phyloP scores from a whole-genome alignment of 176 grass and related monocot genomes.

The Olyra latifolia region DNA sequence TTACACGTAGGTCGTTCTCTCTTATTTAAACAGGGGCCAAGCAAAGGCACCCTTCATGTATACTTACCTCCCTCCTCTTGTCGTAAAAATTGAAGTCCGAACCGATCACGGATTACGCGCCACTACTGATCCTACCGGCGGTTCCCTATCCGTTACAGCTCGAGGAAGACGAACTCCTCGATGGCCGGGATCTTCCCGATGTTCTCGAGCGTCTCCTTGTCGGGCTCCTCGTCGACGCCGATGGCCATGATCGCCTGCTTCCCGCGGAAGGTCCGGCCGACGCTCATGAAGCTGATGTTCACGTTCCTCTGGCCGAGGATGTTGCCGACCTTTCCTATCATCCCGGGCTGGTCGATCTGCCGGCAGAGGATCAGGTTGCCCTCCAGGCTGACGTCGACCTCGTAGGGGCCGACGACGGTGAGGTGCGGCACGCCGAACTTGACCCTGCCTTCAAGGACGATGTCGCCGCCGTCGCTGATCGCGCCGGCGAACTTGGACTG shows the following conservation, averaged over 20 bases:
- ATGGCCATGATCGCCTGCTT: conserved; percentile 97
- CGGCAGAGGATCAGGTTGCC: conserved; percentile 89
- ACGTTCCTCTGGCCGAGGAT: conserved; percentile 78
- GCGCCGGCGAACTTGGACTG: conserved; percentile 77
- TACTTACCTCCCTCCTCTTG: conserved; percentile 14
- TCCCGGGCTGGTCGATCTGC: conserved; percentile 90
- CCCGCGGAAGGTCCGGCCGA: conserved; percentile 73
- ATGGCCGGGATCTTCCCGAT: conserved; percentile 70
- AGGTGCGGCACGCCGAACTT: conserved; percentile 83
- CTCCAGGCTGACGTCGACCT: conserved; percentile 88
- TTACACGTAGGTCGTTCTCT: background rate
- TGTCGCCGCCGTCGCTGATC: conserved; percentile 57
- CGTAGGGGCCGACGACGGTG: conserved; percentile 64
- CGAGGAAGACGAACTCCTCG: conserved; percentile 94
- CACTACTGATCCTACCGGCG: conserved; percentile 29
- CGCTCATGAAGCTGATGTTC: conserved; percentile 97
- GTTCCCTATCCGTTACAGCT: conserved; percentile 47
- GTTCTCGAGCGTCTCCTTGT: conserved; percentile 69
- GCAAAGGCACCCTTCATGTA: conserved; percentile 21
- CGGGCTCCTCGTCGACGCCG: conserved; percentile 87
- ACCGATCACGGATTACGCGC: background rate
- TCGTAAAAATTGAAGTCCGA: conserved; percentile 27
- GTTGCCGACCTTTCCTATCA: conserved; percentile 87
- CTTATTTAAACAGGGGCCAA: conserved; percentile 41
- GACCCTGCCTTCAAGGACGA: conserved; percentile 77